Evolutionary conservation across 2,329 filamentous ascomycete species (phyloP), one percentile per base, ranked within the genome.

Genomic region (Penicillium oxalicum): DNA sequence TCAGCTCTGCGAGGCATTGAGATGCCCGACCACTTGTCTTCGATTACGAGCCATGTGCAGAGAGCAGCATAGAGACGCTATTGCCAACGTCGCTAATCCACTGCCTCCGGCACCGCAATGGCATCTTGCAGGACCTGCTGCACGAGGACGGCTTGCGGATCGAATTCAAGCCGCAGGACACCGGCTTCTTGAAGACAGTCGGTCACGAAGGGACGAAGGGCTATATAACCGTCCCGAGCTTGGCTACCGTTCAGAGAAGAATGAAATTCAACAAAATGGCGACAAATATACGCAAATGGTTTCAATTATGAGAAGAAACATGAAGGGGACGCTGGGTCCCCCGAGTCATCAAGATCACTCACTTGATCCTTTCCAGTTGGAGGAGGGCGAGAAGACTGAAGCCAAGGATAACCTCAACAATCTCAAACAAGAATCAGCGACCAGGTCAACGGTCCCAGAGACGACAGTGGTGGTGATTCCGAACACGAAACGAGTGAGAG

Each of bases 51-150:
- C 42, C 5, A 47, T 57, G 27, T 11, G 12, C 5, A 34, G 34
- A n/a, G 44, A 43, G 3, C 37, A 45, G 40, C 52, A 40, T 27
- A 47, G 47, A 37, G 33, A 11, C 13, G 5, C 29, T 5, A 37
- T 52, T 32, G 38, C 36, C 27, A 49, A 52, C 24, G 44, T 58
- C 42, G 52, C 58, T 13, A 56, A 63, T 13, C 56, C 58, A 9
- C 36, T 65, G 37, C 61, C 62, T 1, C 46, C 53, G 11, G 12
- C 18, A n/a, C 27, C 35, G 11, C 25, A 27, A 9, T 33, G 37
- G 25, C 2, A 24, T 25, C 4, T 4, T 12, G 5, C 2, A 3
- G 35, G 25, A 4, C 38, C 18, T 25, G 25, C 12, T 6, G 8
- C 9, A 5, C 38, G 9, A 8, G 18, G 9, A 3, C 6, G 18